Conservation (phyloP, 108 stramenopile species). For the Craspedostauros australis region DNA sequence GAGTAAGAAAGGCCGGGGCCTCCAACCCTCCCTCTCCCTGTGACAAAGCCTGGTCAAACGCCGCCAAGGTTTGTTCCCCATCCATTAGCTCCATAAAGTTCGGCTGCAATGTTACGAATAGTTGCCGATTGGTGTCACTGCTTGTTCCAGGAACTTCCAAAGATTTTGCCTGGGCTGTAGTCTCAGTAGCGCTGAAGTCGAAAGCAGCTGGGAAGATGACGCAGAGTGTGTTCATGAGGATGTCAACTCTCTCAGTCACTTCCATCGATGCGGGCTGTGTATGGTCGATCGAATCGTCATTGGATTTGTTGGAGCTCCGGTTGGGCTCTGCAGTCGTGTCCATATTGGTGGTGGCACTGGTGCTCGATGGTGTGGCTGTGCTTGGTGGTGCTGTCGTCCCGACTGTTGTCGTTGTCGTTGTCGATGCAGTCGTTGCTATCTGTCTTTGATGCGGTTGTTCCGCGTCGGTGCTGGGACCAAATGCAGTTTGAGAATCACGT, state of each 20-base stretch:
- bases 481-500: too few relatives aligned
- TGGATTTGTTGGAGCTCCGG: neutral
- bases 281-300: neutral
- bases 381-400: neutral
- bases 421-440: too few relatives aligned
- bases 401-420: neutral
- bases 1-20: too few relatives aligned
- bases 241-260: neutral
- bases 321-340: neutral
- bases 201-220: slow-evolving; percentile 11
- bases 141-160: too few relatives aligned
- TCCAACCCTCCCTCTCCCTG: too few relatives aligned
- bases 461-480: too few relatives aligned
- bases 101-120: slow-evolving; percentile 14
- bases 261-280: neutral
- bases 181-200: neutral
- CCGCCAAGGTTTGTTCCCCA: slow-evolving; percentile 20
- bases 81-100: slow-evolving; percentile 2
- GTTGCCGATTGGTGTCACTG: neutral
- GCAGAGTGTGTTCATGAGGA: slow-evolving; percentile 6
- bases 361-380: neutral
- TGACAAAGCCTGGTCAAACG: slow-evolving; percentile 21
- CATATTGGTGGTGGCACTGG: neutral
- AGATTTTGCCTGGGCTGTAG: too few relatives aligned
- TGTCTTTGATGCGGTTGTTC: too few relatives aligned